Conservation (phyloP, 306 rosid genomes). For the Prunus fruticosa region DNA sequence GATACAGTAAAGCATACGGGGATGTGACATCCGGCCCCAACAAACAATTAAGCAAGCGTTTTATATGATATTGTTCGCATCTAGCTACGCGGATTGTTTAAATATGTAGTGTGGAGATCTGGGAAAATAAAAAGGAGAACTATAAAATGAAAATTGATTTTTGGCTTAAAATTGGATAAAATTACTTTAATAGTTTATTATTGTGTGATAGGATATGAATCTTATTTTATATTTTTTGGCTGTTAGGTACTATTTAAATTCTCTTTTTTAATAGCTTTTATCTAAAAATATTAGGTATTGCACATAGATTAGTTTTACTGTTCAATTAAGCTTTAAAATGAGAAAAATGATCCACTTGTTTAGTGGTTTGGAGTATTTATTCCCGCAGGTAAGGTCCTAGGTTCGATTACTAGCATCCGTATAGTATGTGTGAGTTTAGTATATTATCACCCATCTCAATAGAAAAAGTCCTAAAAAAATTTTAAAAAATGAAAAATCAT, state of each 20-base stretch:
- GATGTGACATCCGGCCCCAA: not conserved
- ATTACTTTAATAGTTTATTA: not conserved
- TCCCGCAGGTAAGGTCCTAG: fast-evolving
- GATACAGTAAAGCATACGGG: not conserved
- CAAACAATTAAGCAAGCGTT: not conserved
- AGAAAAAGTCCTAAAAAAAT: too few species aligned
- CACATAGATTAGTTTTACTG: too few species aligned
- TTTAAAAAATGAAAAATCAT: too few species aligned
- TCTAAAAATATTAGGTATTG: not conserved
- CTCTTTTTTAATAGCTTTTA: not conserved
- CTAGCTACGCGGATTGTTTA: too few species aligned
- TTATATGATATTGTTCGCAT: too few species aligned
- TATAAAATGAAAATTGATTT: not conserved
- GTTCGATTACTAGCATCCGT: fast-evolving
- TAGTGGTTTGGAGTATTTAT: too few species aligned
- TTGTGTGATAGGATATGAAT: not conserved
- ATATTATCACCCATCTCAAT: fast-evolving
- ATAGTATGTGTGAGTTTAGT: too few species aligned
- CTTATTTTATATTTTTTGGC: not conserved
- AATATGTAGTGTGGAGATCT: not conserved
- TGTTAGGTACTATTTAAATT: not conserved
- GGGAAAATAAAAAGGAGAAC: not conserved
- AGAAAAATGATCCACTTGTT: too few species aligned
- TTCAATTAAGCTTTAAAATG: too few species aligned
- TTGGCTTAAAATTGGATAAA: not conserved